Conservation (phyloP, 202 grass and related monocot genomes). For the Setaria viridis region DNA sequence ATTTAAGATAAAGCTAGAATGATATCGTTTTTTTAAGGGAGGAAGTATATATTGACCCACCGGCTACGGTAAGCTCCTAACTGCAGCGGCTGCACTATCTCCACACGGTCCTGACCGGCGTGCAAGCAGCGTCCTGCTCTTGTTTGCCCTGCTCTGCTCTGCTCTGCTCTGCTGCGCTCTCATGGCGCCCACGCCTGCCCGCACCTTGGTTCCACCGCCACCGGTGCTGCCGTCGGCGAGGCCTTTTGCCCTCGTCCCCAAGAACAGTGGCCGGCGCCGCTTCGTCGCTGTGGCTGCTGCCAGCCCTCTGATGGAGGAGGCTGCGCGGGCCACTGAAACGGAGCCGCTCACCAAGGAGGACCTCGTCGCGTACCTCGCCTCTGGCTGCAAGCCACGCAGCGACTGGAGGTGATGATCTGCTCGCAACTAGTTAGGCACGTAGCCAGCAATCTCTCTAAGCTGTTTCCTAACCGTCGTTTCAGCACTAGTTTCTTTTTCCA, state of each 20-base stretch:
- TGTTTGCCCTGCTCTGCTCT: too few relatives aligned
- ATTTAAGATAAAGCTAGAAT: too few relatives aligned
- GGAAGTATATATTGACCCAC: too few relatives aligned
- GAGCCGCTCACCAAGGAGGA: slow-evolving; percentile 27
- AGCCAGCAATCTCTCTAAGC: neutral
- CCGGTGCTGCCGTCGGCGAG: neutral
- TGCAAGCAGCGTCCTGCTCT: too few relatives aligned
- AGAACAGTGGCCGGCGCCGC: neutral
- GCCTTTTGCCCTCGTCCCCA: neutral
- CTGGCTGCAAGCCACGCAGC: slow-evolving; percentile 21
- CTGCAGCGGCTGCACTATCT: too few relatives aligned
- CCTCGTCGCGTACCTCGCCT: slow-evolving; percentile 5
- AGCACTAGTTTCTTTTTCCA: too few relatives aligned
- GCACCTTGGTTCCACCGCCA: neutral
- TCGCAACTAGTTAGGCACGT: neutral
- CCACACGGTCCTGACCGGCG: too few relatives aligned
- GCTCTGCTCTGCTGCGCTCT: neutral
- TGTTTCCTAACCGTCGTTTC: neutral
- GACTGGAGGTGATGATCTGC: slow-evolving; percentile 11
- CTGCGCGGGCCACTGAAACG: neutral
- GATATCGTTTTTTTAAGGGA: too few relatives aligned
- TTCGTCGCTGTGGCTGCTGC: neutral
- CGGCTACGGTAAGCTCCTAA: too few relatives aligned
- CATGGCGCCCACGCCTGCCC: neutral
- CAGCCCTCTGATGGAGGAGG: neutral